phyloP scores from a whole-genome alignment of 2,329 filamentous ascomycete species.

The Akanthomyces uredinophilus region DNA sequence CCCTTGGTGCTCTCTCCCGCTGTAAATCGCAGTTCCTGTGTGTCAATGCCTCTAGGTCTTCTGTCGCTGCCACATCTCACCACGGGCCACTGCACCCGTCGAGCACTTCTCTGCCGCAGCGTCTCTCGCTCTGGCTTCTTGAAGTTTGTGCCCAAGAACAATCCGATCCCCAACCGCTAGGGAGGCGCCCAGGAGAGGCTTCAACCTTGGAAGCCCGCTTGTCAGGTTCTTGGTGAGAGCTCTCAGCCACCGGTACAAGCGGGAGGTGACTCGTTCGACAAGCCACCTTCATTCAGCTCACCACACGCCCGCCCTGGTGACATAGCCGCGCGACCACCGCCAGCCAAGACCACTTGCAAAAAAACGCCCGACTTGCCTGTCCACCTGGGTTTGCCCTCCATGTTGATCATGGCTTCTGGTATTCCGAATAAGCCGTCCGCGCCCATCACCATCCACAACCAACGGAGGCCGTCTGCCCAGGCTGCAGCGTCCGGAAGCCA shows the following conservation, averaged over 20 bases:
- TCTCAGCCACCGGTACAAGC: background rate
- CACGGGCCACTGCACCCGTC: slow-evolving; percentile 2
- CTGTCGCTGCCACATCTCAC: background rate
- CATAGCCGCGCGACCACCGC: background rate
- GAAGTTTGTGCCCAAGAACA: slow-evolving; percentile 3
- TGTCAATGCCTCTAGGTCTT: slow-evolving; percentile 10
- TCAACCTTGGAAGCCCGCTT: background rate
- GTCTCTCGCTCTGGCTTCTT: background rate
- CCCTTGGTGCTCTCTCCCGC: background rate
- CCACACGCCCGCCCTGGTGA: background rate
- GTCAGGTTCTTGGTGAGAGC: background rate
- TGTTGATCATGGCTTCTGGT: slow-evolving; percentile 10
- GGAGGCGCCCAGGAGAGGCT: background rate
- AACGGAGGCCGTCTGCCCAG: background rate
- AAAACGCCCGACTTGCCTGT: background rate
- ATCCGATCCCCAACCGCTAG: slow-evolving; percentile 3
- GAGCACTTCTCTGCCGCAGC: slow-evolving; percentile 2
- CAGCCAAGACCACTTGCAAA: background rate
- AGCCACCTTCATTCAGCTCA: background rate
- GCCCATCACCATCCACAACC: slow-evolving; percentile 6
- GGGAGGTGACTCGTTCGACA: background rate
- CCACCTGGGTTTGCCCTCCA: background rate
- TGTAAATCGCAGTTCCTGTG: background rate
- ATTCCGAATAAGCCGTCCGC: background rate
- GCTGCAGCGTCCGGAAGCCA: background rate